Conservation (phyloP, 2,329 filamentous ascomycete species). For the Lomentospora prolificans region DNA sequence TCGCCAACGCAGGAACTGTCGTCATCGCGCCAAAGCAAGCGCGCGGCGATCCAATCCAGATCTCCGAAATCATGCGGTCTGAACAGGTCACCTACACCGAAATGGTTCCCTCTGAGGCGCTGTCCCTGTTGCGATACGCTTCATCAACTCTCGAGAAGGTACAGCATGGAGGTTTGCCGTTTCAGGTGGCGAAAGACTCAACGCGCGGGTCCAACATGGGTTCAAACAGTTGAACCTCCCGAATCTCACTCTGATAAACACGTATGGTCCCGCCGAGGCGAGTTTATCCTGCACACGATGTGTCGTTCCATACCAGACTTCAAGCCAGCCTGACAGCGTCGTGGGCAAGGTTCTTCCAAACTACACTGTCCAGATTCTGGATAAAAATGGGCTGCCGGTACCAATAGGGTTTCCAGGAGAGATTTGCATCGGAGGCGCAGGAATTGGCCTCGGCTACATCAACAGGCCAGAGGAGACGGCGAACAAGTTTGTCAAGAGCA, state of each 20-base stretch:
- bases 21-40: background rate
- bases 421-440: background rate
- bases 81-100: too few relatives aligned
- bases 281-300: background rate
- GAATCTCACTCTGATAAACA: background rate
- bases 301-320: too few relatives aligned
- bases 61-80: background rate
- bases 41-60: background rate
- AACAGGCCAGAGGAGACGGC: too few relatives aligned
- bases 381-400: background rate
- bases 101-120: too few relatives aligned
- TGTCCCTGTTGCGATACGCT: too few relatives aligned
- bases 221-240: background rate
- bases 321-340: too few relatives aligned
- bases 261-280: background rate
- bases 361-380: background rate
- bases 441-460: background rate
- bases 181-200: background rate
- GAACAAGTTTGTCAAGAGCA: background rate
- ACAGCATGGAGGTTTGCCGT: too few relatives aligned
- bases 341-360: background rate
- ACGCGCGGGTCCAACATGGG: background rate
- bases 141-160: too few relatives aligned
- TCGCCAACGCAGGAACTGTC: background rate
- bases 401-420: background rate